Base-by-base conservation (phyloP, 495 filamentous ascomycete species). In the Eremomyces bilateralis region DNA sequence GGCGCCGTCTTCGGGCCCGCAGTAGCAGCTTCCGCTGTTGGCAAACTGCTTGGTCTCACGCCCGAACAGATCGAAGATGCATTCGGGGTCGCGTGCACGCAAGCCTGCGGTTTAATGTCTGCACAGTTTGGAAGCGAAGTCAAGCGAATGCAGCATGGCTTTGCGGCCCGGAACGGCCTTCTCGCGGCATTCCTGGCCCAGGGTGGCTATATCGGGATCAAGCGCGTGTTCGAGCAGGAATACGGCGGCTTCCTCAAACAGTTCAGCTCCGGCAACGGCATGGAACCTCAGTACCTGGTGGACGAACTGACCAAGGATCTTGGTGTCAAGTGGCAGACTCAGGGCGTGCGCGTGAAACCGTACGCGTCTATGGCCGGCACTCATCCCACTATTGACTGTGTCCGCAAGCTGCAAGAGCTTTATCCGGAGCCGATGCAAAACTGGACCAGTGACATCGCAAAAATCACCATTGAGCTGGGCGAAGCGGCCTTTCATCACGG, bases 141-240 rank as follows among this genome's bases (percentile, higher is more conserved):
- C 1, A 64, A 61, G 39, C 49, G 55, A 3, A 58, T 63, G 54
- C 56, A 61, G 38, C 60, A 62, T 33, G 59, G 50, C 1, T 63
- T 64, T 34, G 57, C 57, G 0, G 54, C 59, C 8, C 51, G 58
- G 1, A 63, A 55, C 29, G 60, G 59, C 0, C 50, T 62, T 1
- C 47, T 63, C 20, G 56, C 36, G 0, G 53, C 58, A 3, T 32
- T 64, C 6, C 31, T 62, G 25, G 55, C 59, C 2, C 38, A 46
- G 11, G 33, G 35, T 2, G 53, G 48, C 0, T 64, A 64, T 41
- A 38, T 40, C 4, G 62, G 61, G 0, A 62, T 65, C 29, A 54
- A 59, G 35, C 53, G 59, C 27, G 53, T 63, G 0, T 57, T 52
- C 21, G 58, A 63, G 33, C 40, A 54, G 16, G 38, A 33, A 4